Percentiles rank a stretch among this genome's conserved stretches.
phyloP scores from a whole-genome alignment of 371 early-diverging fungal genomes.

The Haplosporangium sp. region DNA sequence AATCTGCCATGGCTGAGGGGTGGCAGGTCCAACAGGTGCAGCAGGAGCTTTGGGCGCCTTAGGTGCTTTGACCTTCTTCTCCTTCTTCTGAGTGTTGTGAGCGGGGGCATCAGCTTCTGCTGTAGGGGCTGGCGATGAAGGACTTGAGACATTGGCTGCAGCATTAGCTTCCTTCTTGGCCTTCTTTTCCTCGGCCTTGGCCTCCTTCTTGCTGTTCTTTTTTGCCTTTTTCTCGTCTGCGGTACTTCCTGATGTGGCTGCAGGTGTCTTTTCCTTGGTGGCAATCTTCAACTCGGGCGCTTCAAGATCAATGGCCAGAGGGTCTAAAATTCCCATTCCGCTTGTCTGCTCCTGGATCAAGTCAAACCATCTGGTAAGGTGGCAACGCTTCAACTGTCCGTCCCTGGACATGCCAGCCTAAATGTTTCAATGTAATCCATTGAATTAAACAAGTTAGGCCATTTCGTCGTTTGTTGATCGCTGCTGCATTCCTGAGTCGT shows the following conservation, averaged over 20 bases:
- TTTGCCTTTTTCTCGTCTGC: conserved; percentile 60
- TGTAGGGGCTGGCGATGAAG: conserved; percentile 6
- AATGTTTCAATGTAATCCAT: too few species aligned
- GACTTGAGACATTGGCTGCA: conserved; percentile 10
- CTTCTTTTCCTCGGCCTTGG: conserved; percentile 71
- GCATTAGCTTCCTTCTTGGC: conserved; percentile 47
- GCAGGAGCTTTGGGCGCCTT: conserved; percentile 55
- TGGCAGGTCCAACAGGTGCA: conserved; percentile 59
- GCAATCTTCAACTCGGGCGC: conserved; percentile 63
- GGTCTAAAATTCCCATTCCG: conserved; percentile 59
- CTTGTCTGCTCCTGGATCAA: conserved; percentile 75
- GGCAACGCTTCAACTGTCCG: conserved; percentile 56
- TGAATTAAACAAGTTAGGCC: too few species aligned
- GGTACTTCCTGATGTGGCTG: conserved; percentile 50
- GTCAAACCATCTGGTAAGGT: conserved; percentile 84
- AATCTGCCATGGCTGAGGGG: conserved; percentile 82
- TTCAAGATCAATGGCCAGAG: conserved; percentile 68
- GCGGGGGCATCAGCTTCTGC: conserved; percentile 9
- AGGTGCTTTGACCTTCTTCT: conserved; percentile 50
- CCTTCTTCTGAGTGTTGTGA: conserved; percentile 43
- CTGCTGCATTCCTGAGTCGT: background rate
- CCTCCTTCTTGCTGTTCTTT: conserved; percentile 68
- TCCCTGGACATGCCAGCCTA: conserved; percentile 60
- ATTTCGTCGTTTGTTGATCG: background rate
- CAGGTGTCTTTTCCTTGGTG: conserved; percentile 55